Base-by-base conservation (phyloP, 331 rosid species). In the Cucumis variabilis region DNA sequence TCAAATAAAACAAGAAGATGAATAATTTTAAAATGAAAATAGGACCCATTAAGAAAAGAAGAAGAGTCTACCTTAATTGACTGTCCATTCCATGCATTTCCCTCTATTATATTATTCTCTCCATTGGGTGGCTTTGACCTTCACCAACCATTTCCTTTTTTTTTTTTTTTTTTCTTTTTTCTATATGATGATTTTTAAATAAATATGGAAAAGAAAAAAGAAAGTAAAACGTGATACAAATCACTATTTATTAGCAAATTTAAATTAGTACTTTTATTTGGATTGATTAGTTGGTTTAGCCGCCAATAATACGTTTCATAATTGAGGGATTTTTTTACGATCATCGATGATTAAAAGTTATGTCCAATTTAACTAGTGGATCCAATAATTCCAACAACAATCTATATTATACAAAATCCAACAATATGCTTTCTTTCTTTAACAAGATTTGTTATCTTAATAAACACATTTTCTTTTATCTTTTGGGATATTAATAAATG, bases 111-210 rank as follows among this genome's bases (percentile, higher is more conserved):
- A 37, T 37, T 37, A 37, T 37, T 4, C 44, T 37, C 44, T 51
- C 30, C 84, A 14, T 50, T 78, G 41, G 65, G n/a, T 78, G 84
- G 84, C 84, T 79, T 33, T 79, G 84, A 79, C 84, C 24, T 53
- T 79, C 48, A 79, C 84, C 68, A 79, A 79, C 84, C 68, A 3
- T 15, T 53, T 51, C 7, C 33, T 23, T 76, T 21, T n/a, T 10
- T 77, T 1, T 46, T 8, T 7, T 9, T 21, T 2, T 24, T 13
- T 7, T 60, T 19, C 20, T 2, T 60, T 23, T 60, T 23, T 78
- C 27, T 23, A 37, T 37, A 37, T 37, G 30, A 41, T 48, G 30
- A 41, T 77, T 77, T 77, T 44, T 21, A 44, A 44, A 21, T 44
- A 44, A 46, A 76, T 4, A n/a, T 21, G 20, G 60, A 37, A 37